Evolutionary conservation across 1,284 basidiomycete genomes (phyloP).

Genomic region (Serendipita sp.): DNA sequence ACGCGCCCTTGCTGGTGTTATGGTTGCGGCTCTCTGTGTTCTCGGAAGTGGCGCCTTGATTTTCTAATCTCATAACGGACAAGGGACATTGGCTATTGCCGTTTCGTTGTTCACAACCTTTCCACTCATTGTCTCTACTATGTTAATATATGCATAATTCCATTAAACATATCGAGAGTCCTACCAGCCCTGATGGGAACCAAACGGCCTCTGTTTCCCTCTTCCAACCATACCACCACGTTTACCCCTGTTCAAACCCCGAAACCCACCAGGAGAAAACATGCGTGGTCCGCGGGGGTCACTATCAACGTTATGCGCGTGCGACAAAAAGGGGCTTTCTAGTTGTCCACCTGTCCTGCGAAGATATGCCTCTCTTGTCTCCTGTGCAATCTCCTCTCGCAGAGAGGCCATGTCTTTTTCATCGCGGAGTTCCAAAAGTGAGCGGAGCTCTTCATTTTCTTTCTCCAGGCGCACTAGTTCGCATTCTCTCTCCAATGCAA

Average conservation of each 20-base stretch:
- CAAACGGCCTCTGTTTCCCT: not conserved
- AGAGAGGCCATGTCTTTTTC: not conserved
- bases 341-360: not conserved
- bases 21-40: not conserved
- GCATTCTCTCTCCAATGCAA: conserved; percentile 73
- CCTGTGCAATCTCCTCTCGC: not conserved
- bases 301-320: not conserved
- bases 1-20: not conserved
- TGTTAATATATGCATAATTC: not conserved
- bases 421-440: not conserved
- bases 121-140: not conserved
- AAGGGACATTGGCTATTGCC: not conserved
- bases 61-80: not conserved
- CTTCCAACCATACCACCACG: not conserved
- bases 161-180: not conserved
- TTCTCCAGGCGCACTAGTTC: conserved; percentile 71
- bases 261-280: not conserved
- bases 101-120: not conserved
- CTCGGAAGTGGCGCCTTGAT: conserved; percentile 1
- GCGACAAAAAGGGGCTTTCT: not conserved
- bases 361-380: conserved; percentile 3
- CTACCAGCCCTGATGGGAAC: not conserved
- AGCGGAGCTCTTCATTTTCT: conserved; percentile 69
- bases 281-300: not conserved
- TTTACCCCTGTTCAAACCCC: not conserved